A percentile compares a stretch with the other conserved stretches of the same genome.
Evolutionary conservation across 176 grass and related monocot species (phyloP).

Genomic region (Avena atlantica): DNA sequence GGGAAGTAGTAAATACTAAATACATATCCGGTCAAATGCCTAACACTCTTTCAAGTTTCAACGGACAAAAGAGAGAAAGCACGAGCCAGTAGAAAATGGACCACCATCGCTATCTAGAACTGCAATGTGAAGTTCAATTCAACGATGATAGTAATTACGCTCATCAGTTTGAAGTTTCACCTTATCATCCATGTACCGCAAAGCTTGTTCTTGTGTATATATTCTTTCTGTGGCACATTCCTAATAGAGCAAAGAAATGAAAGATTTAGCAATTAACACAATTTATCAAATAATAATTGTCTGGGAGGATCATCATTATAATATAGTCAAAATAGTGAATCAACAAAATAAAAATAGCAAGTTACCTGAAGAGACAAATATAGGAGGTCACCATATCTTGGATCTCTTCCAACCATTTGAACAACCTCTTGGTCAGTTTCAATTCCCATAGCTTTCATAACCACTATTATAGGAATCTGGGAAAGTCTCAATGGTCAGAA

Average conservation of each 20-base stretch:
- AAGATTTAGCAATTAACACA: conserved; percentile 28
- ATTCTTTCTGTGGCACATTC: conserved; percentile 96
- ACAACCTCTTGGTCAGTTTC: conserved; percentile 96
- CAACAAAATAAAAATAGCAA: conserved; percentile 16
- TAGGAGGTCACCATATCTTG: conserved; percentile 75
- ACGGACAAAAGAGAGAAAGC: conserved; percentile 9
- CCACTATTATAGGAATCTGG: conserved; percentile 95
- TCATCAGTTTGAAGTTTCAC: conserved; percentile 37
- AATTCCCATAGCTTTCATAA: conserved; percentile 99
- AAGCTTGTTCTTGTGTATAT: conserved; percentile 84
- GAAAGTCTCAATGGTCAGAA: conserved; percentile 34
- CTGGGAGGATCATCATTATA: not conserved
- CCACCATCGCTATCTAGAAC: not conserved
- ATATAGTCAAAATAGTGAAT: conserved; percentile 19
- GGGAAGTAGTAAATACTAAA: conserved; percentile 3
- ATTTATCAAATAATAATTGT: conserved; percentile 31
- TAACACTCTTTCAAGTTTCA: conserved; percentile 23
- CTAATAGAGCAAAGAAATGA: conserved; percentile 46
- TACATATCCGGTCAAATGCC: not conserved
- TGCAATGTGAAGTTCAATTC: not conserved
- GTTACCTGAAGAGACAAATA: conserved; percentile 88
- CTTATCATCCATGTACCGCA: conserved; percentile 92
- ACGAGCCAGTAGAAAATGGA: conserved; percentile 13
- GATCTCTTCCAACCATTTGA: conserved; percentile 96
- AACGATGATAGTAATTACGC: not conserved